Percentiles rank a stretch among this genome's conserved stretches.
Evolutionary conservation across 2,329 filamentous ascomycete species (phyloP).

Genomic region (Sphaerulina musiva): DNA sequence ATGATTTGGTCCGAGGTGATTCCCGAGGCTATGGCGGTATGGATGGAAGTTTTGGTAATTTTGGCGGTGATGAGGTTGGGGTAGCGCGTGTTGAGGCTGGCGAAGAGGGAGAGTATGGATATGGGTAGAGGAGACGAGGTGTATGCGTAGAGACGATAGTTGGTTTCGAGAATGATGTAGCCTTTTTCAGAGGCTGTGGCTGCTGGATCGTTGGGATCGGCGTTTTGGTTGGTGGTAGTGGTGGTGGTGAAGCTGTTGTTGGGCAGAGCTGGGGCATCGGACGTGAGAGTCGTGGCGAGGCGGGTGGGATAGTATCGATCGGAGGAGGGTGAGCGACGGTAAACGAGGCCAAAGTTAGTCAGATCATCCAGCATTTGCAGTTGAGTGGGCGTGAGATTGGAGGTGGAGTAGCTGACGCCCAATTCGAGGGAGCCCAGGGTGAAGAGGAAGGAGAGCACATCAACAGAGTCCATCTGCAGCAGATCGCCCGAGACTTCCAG

Average conservation of each 20-base stretch:
- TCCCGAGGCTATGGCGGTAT: slow-evolving; percentile 76
- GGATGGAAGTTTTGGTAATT: slow-evolving; percentile 80
- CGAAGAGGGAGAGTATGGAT: slow-evolving; percentile 84
- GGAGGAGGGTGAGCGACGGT: slow-evolving; percentile 46
- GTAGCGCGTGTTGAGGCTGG: slow-evolving; percentile 80
- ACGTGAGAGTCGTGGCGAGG: slow-evolving; percentile 86
- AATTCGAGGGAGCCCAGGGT: slow-evolving; percentile 89
- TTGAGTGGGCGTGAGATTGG: slow-evolving; percentile 73
- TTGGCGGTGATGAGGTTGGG: slow-evolving; percentile 91
- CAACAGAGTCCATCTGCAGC: slow-evolving; percentile 75
- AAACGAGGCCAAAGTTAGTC: slow-evolving; percentile 87
- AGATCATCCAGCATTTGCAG: slow-evolving; percentile 85
- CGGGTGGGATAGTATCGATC: slow-evolving; percentile 77
- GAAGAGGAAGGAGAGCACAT: slow-evolving; percentile 93
- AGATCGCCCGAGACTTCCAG: slow-evolving; percentile 20
- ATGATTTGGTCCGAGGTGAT: slow-evolving; percentile 97
- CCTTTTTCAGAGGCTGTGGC: slow-evolving; percentile 52
- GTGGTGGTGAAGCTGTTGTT: slow-evolving; percentile 58
- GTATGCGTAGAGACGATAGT: slow-evolving; percentile 96
- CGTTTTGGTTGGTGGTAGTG: slow-evolving; percentile 2
- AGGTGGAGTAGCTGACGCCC: slow-evolving; percentile 82
- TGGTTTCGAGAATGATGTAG: slow-evolving; percentile 94
- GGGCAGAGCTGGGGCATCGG: slow-evolving; percentile 64
- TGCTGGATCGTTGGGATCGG: slow-evolving; percentile 23
- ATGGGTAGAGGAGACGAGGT: slow-evolving; percentile 92